Evolutionary conservation across 225 moss, liverwort and hornwort genomes (phyloP), one percentile per base, ranked within the genome.

Genomic region (Physcomitrium patens): DNA sequence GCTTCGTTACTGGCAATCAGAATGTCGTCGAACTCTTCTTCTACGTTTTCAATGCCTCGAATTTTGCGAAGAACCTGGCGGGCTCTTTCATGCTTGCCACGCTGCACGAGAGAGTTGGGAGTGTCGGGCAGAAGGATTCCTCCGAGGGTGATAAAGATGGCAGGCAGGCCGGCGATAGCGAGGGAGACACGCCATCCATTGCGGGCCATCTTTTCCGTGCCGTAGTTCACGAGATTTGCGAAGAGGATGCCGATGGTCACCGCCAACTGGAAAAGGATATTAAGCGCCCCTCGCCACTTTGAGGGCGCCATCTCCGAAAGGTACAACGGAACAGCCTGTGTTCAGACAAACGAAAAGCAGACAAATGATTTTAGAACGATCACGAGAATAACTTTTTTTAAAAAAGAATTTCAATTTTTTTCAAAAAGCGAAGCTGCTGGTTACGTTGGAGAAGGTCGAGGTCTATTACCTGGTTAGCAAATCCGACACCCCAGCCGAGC

Each of bases 261-360:
- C 8, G 84, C 83, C 0, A 89, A 77, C 69, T 89, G 89, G 37
- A 89, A 89, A 10, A 86, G 81, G 7, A 89, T 89, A 69, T 89
- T 89, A 31, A 89, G 86, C 3, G 83, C 83, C 3, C 89, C 89
- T 1, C 89, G 79, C 86, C 86, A 86, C 24, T 84, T 81, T n/a
- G 89, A 76, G 1, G 89, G 89, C 26, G 89, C 89, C 89, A 89
- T 89, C 78, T 89, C 89, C 2, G 89, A 89, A 7, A 89, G 60
- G 70, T 89, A 86, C 2, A 89, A 69, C 23, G 89, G 89, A 23
- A 89, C 89, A 27, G 89, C 86, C 77, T 77, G 60, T 48, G 26
- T n/a, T 18, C 51, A 12, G 7, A 12, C 51, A 51, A 13, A 37
- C 31, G 5, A 37, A 37, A 37, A 37, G 31, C 31, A 37, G 31